Conservation (phyloP, 176 grass and related monocot species). For the Saccharum spontaneum region DNA sequence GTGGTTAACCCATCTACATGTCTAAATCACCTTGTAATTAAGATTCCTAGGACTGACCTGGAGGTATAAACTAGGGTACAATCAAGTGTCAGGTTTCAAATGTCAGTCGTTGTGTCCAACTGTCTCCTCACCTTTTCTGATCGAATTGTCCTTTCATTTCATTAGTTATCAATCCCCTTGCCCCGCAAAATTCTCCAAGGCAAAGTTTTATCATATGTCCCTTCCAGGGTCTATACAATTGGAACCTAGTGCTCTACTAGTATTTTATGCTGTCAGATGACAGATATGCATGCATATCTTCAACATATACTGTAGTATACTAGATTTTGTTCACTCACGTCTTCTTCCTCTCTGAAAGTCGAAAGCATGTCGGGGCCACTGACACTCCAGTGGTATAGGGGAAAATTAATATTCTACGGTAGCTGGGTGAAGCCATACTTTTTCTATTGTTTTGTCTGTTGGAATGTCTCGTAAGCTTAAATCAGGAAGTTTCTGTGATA, state of each 20-base stretch:
- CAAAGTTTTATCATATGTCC: constrained; percentile 27
- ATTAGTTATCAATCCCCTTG: not conserved
- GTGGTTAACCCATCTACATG: not conserved
- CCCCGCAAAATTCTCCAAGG: not conserved
- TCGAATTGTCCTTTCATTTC: constrained; percentile 28
- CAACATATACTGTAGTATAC: not conserved
- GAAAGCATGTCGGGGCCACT: not conserved
- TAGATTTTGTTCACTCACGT: not conserved
- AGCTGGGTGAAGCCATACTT: not conserved
- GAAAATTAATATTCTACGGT: not conserved
- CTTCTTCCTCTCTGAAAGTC: not conserved
- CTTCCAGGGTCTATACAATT: constrained; percentile 27
- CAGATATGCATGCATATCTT: not conserved
- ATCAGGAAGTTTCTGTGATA: not conserved
- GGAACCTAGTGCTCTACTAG: constrained; percentile 18
- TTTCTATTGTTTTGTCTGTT: not conserved
- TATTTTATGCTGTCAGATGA: constrained; percentile 35
- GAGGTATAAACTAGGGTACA: constrained; percentile 30
- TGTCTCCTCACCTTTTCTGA: constrained; percentile 9
- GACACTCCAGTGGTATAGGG: not conserved
- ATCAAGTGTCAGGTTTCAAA: constrained; percentile 24
- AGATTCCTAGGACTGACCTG: constrained; percentile 35
- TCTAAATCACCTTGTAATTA: not conserved
- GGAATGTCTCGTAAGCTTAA: not conserved
- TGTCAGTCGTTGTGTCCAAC: constrained; percentile 23